Percentiles rank a stretch among this genome's conserved stretches.
These are phyloP conservation scores for Huntiella decipiens DNA, from an alignment of 2,329 filamentous ascomycete species.

Conservation along the genomic window DNA sequence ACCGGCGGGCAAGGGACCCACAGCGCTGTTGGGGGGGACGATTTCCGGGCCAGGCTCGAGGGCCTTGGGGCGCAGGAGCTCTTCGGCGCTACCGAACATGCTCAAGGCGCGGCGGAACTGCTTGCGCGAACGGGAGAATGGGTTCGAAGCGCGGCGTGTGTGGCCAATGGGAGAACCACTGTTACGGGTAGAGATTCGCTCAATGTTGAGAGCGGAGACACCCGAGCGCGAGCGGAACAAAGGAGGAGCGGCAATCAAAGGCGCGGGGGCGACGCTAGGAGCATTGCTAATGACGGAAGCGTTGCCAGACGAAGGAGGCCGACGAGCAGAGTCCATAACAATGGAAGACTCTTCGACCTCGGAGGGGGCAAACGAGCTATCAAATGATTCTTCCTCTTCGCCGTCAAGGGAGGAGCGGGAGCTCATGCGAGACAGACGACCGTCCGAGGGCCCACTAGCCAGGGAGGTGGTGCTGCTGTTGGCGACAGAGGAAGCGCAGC, in stretches of 20 bases:
- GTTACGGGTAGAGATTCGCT: constrained; percentile 7
- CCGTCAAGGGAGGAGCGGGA: constrained; percentile 22
- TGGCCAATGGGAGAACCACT: constrained; percentile 56
- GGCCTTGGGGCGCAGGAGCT: constrained; percentile 59
- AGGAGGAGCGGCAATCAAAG: constrained; percentile 39
- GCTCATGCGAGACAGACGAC: constrained; percentile 15
- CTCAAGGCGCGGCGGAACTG: constrained; percentile 83
- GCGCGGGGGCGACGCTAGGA: not conserved
- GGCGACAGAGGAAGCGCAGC: constrained; percentile 7
- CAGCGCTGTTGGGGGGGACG: constrained; percentile 3
- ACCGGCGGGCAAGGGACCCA: not conserved
- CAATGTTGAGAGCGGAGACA: constrained; percentile 4
- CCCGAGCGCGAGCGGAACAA: constrained; percentile 21
- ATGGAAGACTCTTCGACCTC: constrained; percentile 5
- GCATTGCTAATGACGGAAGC: not conserved
- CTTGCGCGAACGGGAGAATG: constrained; percentile 58
- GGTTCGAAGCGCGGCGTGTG: constrained; percentile 53
- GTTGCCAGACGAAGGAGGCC: constrained; percentile 27
- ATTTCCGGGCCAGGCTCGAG: constrained; percentile 20
- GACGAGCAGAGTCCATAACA: constrained; percentile 43
- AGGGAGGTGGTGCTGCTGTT: constrained; percentile 10
- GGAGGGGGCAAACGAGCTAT: constrained; percentile 6
- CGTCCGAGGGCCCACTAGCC: constrained; percentile 14
- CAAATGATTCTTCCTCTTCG: constrained; percentile 9
- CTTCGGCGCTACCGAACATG: constrained; percentile 90